Evolutionary conservation across 352 stramenopile species (phyloP), one percentile per base, ranked within the genome.

Genomic region (Pythium oligandrum): DNA sequence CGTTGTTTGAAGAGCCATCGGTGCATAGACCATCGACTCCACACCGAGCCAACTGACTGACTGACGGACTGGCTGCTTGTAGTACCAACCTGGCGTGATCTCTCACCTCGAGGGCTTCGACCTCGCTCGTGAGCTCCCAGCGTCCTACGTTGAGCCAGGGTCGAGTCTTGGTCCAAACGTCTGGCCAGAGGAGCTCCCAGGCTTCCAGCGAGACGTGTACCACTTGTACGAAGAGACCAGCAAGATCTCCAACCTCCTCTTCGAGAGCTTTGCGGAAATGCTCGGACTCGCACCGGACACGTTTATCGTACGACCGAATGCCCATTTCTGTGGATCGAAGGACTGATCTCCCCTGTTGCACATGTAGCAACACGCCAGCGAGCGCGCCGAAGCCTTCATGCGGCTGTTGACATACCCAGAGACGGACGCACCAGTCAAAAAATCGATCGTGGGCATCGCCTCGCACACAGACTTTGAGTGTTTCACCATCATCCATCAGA

Each of bases 401-500:
- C 76, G 80, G 4, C 48, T 90, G 38, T 66, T 93, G 26, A 90
- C 76, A 44, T 90, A 90, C 63, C 80, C 79, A 3, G 68, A 86
- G 57, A 71, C 61, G 6, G 58, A 77, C 7, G 61, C 66, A 0
- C 39, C 53, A 1, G 62, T 71, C n/a, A 73, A 84, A 52, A 82
- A 83, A 53, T 76, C 74, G 39, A 84, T 70, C 2, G 78, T 93
- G 7, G 83, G 83, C 33, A 91, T 93, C 59, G 74, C 80, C 3
- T 88, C 80, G 17, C 83, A 93, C 61, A 93, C 83, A 37, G 83
- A 91, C 51, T 91, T 91, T 53, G 83, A 93, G 63, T 89, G 75
- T 51, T 91, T 93, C 43, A 93, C 80, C 31, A 79, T 91, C 53
- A 90, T 93, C 57, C 83, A 93, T 51, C 83, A 93, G 55, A 92